Conservation (phyloP, 1,139 yeast species). For the Nakaseomyces nivariensis region DNA sequence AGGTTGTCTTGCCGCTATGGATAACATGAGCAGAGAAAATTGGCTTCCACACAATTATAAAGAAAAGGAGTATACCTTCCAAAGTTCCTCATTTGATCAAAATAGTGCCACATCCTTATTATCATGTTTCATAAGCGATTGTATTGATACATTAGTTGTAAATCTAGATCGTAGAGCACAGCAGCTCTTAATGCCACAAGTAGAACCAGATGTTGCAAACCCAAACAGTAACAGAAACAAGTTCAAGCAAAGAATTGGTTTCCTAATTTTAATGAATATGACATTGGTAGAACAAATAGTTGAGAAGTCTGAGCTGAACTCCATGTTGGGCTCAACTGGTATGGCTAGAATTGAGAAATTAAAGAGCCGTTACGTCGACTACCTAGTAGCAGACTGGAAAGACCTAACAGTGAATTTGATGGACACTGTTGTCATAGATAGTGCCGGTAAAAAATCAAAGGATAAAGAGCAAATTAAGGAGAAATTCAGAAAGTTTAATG, state of each 20-base stretch:
- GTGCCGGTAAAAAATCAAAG: conserved; percentile 43
- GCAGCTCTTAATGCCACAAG: conserved; percentile 33
- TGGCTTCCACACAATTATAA: conserved; percentile 54
- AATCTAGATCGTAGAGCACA: conserved; percentile 49
- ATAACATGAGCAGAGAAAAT: conserved; percentile 44
- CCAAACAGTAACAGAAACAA: conserved; percentile 18
- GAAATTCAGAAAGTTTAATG: conserved; percentile 70
- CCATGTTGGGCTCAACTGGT: conserved; percentile 50
- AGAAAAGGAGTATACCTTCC: conserved; percentile 23
- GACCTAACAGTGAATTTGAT: conserved; percentile 64
- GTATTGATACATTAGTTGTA: conserved; percentile 62
- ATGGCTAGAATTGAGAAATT: conserved; percentile 55
- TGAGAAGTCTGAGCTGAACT: conserved; percentile 47
- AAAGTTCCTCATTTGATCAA: conserved; percentile 31
- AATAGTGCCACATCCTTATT: conserved; percentile 35
- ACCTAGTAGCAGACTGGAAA: conserved; percentile 80
- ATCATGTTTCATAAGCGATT: conserved; percentile 60
- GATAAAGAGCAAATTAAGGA: conserved; percentile 83
- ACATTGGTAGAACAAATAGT: conserved; percentile 67
- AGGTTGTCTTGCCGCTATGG: conserved; percentile 45
- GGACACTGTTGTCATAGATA: conserved; percentile 52
- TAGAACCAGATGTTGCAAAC: conserved; percentile 22
- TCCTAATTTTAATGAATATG: conserved; percentile 60
- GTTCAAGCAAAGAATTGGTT: conserved; percentile 44
- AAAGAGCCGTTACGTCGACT: conserved; percentile 64